Conservation (phyloP, 2,329 filamentous ascomycete genomes). For the Rutstroemia sp. region DNA sequence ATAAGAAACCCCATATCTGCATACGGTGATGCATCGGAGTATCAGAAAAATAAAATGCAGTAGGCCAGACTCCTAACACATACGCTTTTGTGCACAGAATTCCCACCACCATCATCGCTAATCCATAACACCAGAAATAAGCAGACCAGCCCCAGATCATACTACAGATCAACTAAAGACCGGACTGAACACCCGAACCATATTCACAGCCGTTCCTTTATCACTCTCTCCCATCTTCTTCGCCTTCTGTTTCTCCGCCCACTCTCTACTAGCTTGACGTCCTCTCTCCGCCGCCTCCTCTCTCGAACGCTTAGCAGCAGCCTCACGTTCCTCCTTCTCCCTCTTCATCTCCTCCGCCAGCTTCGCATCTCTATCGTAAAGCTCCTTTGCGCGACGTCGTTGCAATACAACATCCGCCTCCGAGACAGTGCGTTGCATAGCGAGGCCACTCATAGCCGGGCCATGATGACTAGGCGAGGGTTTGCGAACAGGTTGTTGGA, state of each 20-base stretch:
- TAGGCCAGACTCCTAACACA: not conserved
- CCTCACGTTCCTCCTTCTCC: constrained; percentile 48
- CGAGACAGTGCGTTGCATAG: constrained; percentile 40
- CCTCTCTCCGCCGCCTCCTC: constrained; percentile 56
- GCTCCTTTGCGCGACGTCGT: constrained; percentile 44
- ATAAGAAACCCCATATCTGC: too few relatives aligned
- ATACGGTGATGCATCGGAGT: too few relatives aligned
- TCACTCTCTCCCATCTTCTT: constrained; percentile 22
- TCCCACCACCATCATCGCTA: not conserved
- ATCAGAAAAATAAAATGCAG: not conserved
- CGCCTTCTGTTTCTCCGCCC: constrained; percentile 49
- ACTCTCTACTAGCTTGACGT: constrained; percentile 50
- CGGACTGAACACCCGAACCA: constrained; percentile 23
- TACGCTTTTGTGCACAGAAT: not conserved
- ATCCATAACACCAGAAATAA: not conserved
- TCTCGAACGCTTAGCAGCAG: constrained; percentile 45
- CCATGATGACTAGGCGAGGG: constrained; percentile 16
- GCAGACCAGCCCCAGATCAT: not conserved
- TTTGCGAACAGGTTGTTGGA: constrained; percentile 16
- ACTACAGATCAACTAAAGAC: constrained; percentile 9
- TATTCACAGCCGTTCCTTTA: constrained; percentile 20
- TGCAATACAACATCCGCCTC: constrained; percentile 44
- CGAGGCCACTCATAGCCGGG: constrained; percentile 21
- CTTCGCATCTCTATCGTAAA: constrained; percentile 46
- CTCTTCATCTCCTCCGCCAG: constrained; percentile 41